Evolutionary conservation across 768 basidiomycete genomes (phyloP), one percentile per base, ranked within the genome.

Genomic region (Boletus rex-veris): DNA sequence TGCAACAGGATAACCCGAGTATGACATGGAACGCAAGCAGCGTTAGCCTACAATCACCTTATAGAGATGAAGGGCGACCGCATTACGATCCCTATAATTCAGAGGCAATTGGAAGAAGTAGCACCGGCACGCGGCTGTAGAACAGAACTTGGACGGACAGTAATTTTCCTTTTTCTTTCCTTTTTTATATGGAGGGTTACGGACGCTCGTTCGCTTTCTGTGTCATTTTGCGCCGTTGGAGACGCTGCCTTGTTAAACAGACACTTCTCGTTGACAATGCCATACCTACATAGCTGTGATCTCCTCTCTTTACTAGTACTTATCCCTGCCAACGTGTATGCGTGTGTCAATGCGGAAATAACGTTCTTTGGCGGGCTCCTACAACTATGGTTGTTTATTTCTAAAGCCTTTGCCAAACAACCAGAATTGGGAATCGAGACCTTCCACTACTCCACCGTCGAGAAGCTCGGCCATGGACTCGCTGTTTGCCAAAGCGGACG

Each of bases 401-500:
- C 54, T 16, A 53, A 53, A 35, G 60, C 26, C 49, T 35, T 54
- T 55, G 53, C 59, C 48, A 58, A 62, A 55, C 50, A 58, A 48
- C 44, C 47, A 9, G 10, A 31, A 35, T 40, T 8, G 28, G 30
- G 37, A 26, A 35, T 40, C 15, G 18, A 14, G 6, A 19, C 10
- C 3, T 3, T 33, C n/a, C 15, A 45, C 9, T 30, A 3, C 21
- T 5, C 37, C 8, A 8, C 31, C 43, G 24, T 26, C 19, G 19
- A 19, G 19, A 21, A 21, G 21, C 21, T 21, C 21, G 26, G 26
- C 28, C 28, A 53, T 91, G 88, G 88, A 91, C 62, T 73, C 84
- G 11, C 79, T 92, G 14, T 77, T 92, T 55, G 82, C 88, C 16
- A 83, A 83, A 60, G 88, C 85, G 43, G 75, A 88, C 55, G 78